A percentile compares a stretch with the other conserved stretches of the same genome.
Conservation (phyloP, 2,329 filamentous ascomycete species). For the Colletotrichum abscissum region DNA sequence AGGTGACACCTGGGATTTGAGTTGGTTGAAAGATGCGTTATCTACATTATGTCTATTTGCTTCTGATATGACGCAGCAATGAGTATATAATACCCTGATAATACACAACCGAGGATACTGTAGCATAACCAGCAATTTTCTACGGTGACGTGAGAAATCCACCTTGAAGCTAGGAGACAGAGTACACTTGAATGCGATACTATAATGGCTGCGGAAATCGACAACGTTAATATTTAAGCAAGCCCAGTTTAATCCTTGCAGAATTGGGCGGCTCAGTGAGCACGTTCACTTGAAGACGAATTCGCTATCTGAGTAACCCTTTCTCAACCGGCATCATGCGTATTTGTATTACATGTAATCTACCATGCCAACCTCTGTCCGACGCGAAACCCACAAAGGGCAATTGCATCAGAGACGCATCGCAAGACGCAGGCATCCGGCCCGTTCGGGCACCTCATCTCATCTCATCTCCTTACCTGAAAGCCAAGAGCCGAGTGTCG, state of each 20-base stretch:
- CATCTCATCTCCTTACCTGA: neutral
- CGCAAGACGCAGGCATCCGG: neutral
- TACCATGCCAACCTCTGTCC: neutral
- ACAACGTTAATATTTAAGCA: no score
- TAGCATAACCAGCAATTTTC: no score
- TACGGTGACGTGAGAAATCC: neutral
- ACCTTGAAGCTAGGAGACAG: no score
- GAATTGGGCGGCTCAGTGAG: no score
- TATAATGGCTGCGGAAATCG: no score
- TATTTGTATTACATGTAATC: no score
- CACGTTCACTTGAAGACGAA: no score
- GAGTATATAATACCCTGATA: neutral
- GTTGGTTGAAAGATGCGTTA: neutral
- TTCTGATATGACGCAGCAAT: neutral
- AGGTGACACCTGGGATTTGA: neutral
- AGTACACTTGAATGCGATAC: no score
- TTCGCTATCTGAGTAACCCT: no score
- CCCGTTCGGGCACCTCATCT: neutral
- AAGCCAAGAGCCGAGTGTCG: neutral
- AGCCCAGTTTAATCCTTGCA: no score
- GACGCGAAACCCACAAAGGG: neutral
- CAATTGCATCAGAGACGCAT: neutral
- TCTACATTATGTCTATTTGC: neutral
- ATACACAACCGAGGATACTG: neutral
- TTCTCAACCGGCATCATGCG: no score